Evolutionary conservation across 2,329 filamentous ascomycete species (phyloP), one percentile per base, ranked within the genome.

Genomic region (Stenocarpella maydis): DNA sequence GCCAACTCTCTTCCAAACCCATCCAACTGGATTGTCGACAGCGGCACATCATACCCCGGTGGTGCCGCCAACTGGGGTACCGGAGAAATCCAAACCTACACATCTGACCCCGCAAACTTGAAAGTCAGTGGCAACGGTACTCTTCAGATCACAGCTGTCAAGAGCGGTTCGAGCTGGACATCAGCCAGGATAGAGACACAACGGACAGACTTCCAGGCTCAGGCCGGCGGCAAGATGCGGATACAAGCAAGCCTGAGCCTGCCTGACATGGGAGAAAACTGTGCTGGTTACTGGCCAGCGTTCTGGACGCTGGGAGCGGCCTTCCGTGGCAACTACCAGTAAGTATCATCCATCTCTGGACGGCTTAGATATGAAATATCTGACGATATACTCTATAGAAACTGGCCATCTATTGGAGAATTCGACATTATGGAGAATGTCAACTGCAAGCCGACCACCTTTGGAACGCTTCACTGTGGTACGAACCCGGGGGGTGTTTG

Each of bases 71-170:
- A 63, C 15, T 63, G 43, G 43, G 58, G 58, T 14, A 63, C 58
- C 4, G 58, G 58, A n/a, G 58, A 63, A n/a, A 63, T 63, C 4
- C 58, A 63, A 19, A 63, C 58, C 28, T 63, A 63, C n/a, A 63
- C 58, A 49, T 63, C 58, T 37, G 58, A 63, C 15, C 58, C 58
- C 2, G 41, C 43, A 37, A 63, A 63, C 15, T 24, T 63, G 28
- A 63, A 63, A 63, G n/a, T 63, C 26, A 63, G 43, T 19, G 58
- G 58, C 7, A 49, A 63, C 15, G 58, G 58, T 17, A 49, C 58
- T 12, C 58, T 63, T 10, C 58, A 63, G 26, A 63, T 63, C 43
- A 63, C 58, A 24, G 58, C 58, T 17, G 26, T 63, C 26, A 63
- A 63, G 58, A 63, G 7, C 43, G 58, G 58, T 15, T 49, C 58